phyloP scores from a whole-genome alignment of 2,329 filamentous ascomycete species.

The Colletotrichum filicis region DNA sequence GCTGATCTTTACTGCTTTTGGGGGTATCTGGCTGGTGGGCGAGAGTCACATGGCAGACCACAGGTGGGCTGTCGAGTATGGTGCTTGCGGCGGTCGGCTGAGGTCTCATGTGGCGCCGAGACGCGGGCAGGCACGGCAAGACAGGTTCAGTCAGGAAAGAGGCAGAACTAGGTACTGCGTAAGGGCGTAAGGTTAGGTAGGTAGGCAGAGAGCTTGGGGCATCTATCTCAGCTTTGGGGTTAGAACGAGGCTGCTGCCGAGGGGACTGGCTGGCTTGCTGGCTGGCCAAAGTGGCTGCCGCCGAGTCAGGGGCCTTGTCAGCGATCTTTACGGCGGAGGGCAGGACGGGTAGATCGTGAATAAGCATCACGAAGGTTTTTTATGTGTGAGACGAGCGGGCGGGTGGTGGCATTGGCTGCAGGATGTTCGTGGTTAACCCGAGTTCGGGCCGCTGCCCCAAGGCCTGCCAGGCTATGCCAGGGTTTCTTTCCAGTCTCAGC shows the following conservation, averaged over 20 bases:
- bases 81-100: neutral
- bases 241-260: neutral
- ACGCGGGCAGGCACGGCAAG: neutral
- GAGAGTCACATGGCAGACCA: slow-evolving; percentile 19
- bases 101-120: neutral
- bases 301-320: neutral
- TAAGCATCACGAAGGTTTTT: neutral
- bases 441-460: neutral
- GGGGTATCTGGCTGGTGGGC: neutral
- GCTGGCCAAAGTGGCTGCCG: too few relatives aligned
- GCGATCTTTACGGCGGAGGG: slow-evolving; percentile 5
- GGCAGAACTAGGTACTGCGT: too few relatives aligned
- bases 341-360: slow-evolving; percentile 18
- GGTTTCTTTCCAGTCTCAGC: too few relatives aligned
- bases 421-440: neutral
- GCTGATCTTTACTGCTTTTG: slow-evolving; percentile 16
- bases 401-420: too few relatives aligned
- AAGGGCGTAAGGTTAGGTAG: too few relatives aligned
- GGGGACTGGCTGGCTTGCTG: too few relatives aligned
- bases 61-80: neutral
- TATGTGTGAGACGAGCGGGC: neutral
- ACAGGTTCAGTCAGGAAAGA: too few relatives aligned
- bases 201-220: neutral
- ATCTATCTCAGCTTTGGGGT: neutral
- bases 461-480: too few relatives aligned